phyloP scores from a whole-genome alignment of 768 basidiomycete species.

The Boletus insuetus region DNA sequence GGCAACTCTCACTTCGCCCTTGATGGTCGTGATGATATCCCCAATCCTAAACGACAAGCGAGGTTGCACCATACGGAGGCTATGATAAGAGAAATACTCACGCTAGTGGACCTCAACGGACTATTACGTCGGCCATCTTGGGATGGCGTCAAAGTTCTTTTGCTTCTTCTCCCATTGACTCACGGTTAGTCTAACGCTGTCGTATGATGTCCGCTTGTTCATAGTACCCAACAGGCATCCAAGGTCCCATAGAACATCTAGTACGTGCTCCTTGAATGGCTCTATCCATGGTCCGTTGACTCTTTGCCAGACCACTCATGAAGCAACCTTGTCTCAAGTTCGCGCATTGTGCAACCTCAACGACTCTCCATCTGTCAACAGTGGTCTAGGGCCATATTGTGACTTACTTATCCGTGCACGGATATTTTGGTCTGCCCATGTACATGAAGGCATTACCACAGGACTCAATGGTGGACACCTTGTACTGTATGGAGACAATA shows the following conservation, averaged over 20 bases:
- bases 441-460: slow-evolving; percentile 79
- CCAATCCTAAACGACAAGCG: slow-evolving; percentile 37
- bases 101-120: slow-evolving; percentile 76
- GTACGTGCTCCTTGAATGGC: slow-evolving; percentile 6
- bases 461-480: slow-evolving; percentile 85
- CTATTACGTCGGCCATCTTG: slow-evolving; percentile 78
- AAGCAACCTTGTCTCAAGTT: slow-evolving; percentile 79
- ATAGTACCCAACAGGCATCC: slow-evolving; percentile 20
- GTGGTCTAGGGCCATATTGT: slow-evolving; percentile 53
- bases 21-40: slow-evolving; percentile 29
- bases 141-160: slow-evolving; percentile 80
- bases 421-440: slow-evolving; percentile 87
- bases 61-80: slow-evolving; percentile 57
- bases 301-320: slow-evolving; percentile 59
- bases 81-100: slow-evolving; percentile 75
- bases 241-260: slow-evolving; percentile 25
- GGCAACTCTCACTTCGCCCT: slow-evolving; percentile 5
- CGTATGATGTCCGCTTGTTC: background rate
- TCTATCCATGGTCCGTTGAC: slow-evolving; percentile 2
- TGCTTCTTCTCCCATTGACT: slow-evolving; percentile 79
- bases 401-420: slow-evolving; percentile 65
- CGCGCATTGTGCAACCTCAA: slow-evolving; percentile 67
- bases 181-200: slow-evolving; percentile 53
- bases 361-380: slow-evolving; percentile 42
- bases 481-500: slow-evolving; percentile 54